A percentile compares a stretch with the other conserved stretches of the same genome.
These are phyloP conservation scores for Stephania cephalantha DNA, from an alignment of 164 flowering plant species.

Conservation along the genomic window DNA sequence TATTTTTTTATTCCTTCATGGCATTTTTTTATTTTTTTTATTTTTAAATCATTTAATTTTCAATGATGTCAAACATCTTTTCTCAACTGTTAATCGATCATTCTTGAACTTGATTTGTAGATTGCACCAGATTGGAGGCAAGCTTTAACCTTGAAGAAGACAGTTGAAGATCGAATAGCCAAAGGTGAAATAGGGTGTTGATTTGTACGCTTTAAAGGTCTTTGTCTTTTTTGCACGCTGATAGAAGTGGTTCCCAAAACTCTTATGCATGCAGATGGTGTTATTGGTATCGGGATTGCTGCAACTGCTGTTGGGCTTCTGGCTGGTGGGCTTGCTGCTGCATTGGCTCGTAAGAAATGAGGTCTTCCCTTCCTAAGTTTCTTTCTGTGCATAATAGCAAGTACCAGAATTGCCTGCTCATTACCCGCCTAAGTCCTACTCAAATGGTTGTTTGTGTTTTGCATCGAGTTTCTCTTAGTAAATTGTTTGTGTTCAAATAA, in stretches of 20 bases:
- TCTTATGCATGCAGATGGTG: slow-evolving; percentile 61
- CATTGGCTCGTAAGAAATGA: slow-evolving; percentile 63
- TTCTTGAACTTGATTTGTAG: slow-evolving; percentile 24
- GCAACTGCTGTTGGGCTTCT: slow-evolving; percentile 80
- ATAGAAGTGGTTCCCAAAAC: neutral
- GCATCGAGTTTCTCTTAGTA: neutral
- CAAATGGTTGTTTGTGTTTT: neutral
- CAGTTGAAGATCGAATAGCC: slow-evolving; percentile 67
- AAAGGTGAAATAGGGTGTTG: slow-evolving; percentile 43
- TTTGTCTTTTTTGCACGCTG: neutral
- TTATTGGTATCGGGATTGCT: slow-evolving; percentile 90
- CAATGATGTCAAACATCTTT: neutral
- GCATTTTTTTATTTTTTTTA: too few relatives aligned
- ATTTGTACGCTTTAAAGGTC: neutral
- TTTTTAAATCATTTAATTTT: neutral
- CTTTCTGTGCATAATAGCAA: slow-evolving; percentile 10
- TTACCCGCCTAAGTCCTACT: neutral
- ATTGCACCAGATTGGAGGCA: slow-evolving; percentile 96
- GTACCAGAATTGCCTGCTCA: neutral
- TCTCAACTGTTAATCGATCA: neutral
- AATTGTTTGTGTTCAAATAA: neutral
- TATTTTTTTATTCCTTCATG: too few relatives aligned
- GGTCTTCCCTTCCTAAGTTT: neutral
- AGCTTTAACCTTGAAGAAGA: slow-evolving; percentile 65
- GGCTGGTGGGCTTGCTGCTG: slow-evolving; percentile 75